Evolutionary conservation across 106 monocot genomes (phyloP).

Genomic region (Alisma plantagoaquatica): DNA sequence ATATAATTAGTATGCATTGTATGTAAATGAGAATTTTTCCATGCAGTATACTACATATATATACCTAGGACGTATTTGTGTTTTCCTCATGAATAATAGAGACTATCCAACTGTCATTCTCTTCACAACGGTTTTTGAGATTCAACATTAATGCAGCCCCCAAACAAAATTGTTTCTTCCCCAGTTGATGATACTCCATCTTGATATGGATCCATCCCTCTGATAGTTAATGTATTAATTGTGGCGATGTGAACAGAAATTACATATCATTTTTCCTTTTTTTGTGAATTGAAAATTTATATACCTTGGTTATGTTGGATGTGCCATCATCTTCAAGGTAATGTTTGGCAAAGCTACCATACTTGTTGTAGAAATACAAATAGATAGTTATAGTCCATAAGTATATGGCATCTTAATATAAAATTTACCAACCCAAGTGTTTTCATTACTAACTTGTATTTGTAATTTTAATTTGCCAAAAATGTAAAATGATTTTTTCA

Average conservation of each 20-base stretch:
- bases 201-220: constrained; percentile 13
- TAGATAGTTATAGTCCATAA: background rate
- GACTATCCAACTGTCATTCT: constrained; percentile 53
- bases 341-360: constrained; percentile 34
- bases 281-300: too few relatives aligned
- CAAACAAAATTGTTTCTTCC: constrained; percentile 25
- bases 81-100: constrained; percentile 36
- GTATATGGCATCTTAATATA: background rate
- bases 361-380: constrained; percentile 14
- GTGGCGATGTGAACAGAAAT: too few relatives aligned
- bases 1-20: too few relatives aligned
- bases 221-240: too few relatives aligned
- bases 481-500: too few relatives aligned
- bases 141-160: constrained; percentile 40
- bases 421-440: background rate
- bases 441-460: constrained; percentile 21
- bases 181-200: constrained; percentile 24
- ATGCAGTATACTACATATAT: too few relatives aligned
- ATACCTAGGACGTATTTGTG: constrained; percentile 20
- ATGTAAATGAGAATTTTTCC: too few relatives aligned
- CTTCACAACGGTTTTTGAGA: constrained; percentile 10
- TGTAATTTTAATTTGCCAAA: too few relatives aligned
- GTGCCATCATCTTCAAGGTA: constrained; percentile 11
- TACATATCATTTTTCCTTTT: too few relatives aligned
- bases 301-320: too few relatives aligned